A percentile compares a stretch with the other conserved stretches of the same genome.
Evolutionary conservation across 768 basidiomycete genomes (phyloP).

Genomic region (Suillus variegatus): DNA sequence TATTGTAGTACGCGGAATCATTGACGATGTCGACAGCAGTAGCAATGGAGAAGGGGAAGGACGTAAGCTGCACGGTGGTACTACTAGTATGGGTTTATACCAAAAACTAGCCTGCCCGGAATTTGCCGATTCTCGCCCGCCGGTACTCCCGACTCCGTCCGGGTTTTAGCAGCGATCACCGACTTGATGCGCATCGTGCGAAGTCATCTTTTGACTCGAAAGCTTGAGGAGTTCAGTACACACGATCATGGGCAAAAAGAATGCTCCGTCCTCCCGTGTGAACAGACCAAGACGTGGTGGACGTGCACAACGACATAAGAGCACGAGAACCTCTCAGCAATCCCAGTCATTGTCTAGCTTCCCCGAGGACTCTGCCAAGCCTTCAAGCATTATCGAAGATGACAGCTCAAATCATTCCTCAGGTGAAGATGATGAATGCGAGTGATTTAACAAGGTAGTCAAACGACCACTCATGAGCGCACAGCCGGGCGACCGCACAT

Average conservation of each 20-base stretch:
- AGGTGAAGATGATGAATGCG: slow-evolving; percentile 27
- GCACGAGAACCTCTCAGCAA: not conserved
- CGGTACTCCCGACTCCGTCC: not conserved
- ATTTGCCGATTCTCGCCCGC: slow-evolving; percentile 1
- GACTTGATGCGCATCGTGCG: too few relatives aligned
- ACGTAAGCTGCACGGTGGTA: not conserved
- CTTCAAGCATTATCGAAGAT: slow-evolving; percentile 58
- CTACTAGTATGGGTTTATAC: not conserved
- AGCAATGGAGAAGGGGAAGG: not conserved
- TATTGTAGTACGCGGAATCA: slow-evolving; percentile 41
- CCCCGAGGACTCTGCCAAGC: slow-evolving; percentile 39
- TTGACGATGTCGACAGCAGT: slow-evolving; percentile 13
- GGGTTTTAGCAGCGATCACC: not conserved
- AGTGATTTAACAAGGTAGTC: slow-evolving; percentile 19
- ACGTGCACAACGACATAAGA: not conserved
- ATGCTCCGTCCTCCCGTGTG: not conserved
- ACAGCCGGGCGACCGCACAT: slow-evolving; percentile 31
- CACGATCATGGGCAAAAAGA: slow-evolving; percentile 11
- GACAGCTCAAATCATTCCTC: slow-evolving; percentile 39
- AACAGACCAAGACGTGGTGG: slow-evolving; percentile 5
- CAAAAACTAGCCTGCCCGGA: not conserved
- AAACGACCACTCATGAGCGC: not conserved
- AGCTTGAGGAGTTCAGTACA: not conserved
- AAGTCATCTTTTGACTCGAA: too few relatives aligned
- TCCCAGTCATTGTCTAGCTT: not conserved